A percentile compares a stretch with the other conserved stretches of the same genome.
Conservation (phyloP, 306 rosid genomes). For the Vigna mungo region DNA sequence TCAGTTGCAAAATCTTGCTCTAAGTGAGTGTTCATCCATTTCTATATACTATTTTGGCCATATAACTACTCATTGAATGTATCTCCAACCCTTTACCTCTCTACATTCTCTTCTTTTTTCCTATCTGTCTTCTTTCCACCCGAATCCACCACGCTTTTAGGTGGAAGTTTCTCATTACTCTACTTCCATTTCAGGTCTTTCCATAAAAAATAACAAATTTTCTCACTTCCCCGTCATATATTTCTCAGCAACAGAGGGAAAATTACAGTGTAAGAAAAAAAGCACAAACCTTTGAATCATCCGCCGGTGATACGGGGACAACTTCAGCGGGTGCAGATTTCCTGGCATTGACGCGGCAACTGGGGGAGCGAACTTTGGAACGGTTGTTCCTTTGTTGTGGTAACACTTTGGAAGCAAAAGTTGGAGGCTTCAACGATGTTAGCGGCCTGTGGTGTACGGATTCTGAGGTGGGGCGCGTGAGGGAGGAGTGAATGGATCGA, state of each 20-base stretch:
- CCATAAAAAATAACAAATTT: neutral
- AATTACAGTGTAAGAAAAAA: slow-evolving; percentile 10
- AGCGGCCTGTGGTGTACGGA: slow-evolving; percentile 52
- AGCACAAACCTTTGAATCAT: slow-evolving; percentile 64
- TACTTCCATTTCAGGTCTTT: slow-evolving; percentile 16
- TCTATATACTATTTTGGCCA: neutral
- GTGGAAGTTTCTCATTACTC: neutral
- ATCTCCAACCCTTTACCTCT: too few species aligned
- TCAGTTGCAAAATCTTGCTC: neutral
- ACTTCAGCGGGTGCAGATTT: slow-evolving; percentile 66
- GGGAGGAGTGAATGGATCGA: slow-evolving; percentile 67
- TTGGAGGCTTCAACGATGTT: slow-evolving; percentile 56
- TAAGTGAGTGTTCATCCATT: neutral
- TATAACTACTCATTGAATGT: too few species aligned
- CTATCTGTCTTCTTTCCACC: neutral
- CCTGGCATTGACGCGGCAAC: slow-evolving; percentile 56
- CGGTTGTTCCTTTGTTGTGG: slow-evolving; percentile 31
- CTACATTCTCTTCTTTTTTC: neutral
- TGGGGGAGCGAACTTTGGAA: slow-evolving; percentile 31
- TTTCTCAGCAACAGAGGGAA: neutral
- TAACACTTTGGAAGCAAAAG: slow-evolving; percentile 50
- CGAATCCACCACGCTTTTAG: neutral
- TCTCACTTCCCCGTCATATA: neutral
- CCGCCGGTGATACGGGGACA: slow-evolving; percentile 82
- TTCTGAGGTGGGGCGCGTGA: slow-evolving; percentile 58